phyloP scores from a whole-genome alignment of 139 green algal species.

The Desmodesmus armatus region DNA sequence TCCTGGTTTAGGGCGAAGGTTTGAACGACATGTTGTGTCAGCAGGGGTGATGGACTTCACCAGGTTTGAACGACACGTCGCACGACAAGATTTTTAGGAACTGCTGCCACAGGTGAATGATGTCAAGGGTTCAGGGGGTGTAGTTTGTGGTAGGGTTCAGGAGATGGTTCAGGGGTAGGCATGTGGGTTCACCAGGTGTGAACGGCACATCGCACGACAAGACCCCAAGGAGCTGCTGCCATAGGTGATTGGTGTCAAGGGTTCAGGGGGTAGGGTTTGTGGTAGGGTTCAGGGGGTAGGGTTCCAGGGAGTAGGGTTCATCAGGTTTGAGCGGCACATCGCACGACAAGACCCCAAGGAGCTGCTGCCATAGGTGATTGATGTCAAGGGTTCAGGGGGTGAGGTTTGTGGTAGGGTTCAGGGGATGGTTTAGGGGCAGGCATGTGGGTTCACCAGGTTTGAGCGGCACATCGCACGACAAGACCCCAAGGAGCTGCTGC shows the following conservation, averaged over 20 bases:
- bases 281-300: too few relatives aligned
- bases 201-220: neutral
- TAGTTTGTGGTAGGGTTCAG: too few relatives aligned
- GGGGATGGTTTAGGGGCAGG: too few relatives aligned
- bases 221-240: neutral
- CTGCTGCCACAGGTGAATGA: neutral
- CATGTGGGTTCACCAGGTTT: too few relatives aligned
- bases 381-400: too few relatives aligned
- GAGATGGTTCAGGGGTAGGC: too few relatives aligned
- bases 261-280: neutral
- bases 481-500: neutral
- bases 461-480: neutral
- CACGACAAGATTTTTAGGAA: conserved; percentile 28
- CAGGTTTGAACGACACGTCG: conserved; percentile 54
- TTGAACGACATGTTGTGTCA: too few relatives aligned
- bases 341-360: conserved; percentile 31
- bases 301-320: conserved; percentile 64
- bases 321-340: conserved; percentile 55
- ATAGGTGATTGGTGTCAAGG: too few relatives aligned
- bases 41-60: conserved; percentile 64
- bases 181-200: neutral
- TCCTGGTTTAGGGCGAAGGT: too few relatives aligned
- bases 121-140: too few relatives aligned
- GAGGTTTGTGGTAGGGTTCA: too few relatives aligned
- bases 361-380: neutral